Conservation (phyloP, 2,329 filamentous ascomycete genomes). For the Trichophyton schoenleinii region DNA sequence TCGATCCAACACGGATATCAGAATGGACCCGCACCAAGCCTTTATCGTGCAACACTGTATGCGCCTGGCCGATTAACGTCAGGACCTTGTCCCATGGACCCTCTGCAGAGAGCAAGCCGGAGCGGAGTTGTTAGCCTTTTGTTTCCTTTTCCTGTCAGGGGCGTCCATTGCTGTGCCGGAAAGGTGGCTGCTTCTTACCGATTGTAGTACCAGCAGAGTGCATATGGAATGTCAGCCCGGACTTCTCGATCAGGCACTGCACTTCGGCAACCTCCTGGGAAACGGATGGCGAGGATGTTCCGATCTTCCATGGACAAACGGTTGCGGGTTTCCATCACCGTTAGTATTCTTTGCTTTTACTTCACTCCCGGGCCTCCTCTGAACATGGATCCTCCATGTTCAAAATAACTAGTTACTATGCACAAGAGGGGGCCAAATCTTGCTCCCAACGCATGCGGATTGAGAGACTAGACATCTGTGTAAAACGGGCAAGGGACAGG, state of each 20-base stretch:
- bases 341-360: background rate
- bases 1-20: conserved; percentile 72
- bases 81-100: conserved; percentile 85
- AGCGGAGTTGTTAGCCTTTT: background rate
- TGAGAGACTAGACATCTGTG: background rate
- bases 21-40: conserved; percentile 77
- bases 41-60: conserved; percentile 60
- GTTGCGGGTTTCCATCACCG: background rate
- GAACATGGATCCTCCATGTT: background rate
- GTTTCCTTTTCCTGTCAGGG: background rate
- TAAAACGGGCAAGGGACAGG: background rate
- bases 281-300: conserved; percentile 63
- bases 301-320: conserved; percentile 44
- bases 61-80: conserved; percentile 71
- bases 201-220: conserved; percentile 90
- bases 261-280: conserved; percentile 78
- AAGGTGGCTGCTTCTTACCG: conserved; percentile 43
- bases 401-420: background rate
- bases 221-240: conserved; percentile 73
- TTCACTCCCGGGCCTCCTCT: background rate
- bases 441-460: background rate
- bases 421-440: background rate
- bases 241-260: conserved; percentile 69
- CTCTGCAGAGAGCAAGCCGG: conserved; percentile 42
- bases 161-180: background rate